Evolutionary conservation across 208 protist genomes (phyloP).

Genomic region (Crithidia acanthocephali): DNA sequence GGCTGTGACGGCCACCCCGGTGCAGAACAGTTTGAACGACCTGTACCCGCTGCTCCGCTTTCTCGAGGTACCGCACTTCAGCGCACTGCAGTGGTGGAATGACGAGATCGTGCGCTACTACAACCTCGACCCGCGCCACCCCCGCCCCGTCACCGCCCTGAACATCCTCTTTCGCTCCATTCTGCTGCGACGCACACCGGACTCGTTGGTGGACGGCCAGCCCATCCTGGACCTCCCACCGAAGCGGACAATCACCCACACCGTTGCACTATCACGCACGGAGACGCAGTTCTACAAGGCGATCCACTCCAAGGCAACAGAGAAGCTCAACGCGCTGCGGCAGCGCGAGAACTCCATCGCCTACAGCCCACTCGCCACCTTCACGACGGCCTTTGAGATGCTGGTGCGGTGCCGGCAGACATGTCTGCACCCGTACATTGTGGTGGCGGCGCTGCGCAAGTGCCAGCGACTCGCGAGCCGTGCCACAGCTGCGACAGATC

Average conservation of each 20-base stretch:
- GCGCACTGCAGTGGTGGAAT: constrained; percentile 69
- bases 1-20: constrained; percentile 66
- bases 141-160: constrained; percentile 56
- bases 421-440: constrained; percentile 85
- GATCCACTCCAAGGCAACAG: constrained; percentile 49
- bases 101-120: constrained; percentile 61
- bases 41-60: constrained; percentile 72
- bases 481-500: neutral
- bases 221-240: constrained; percentile 58
- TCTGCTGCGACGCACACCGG: constrained; percentile 65
- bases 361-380: constrained; percentile 36
- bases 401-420: constrained; percentile 85
- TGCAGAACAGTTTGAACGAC: constrained; percentile 78
- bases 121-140: constrained; percentile 46
- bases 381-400: constrained; percentile 85
- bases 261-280: constrained; percentile 41
- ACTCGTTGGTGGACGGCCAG: constrained; percentile 47
- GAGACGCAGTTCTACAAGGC: constrained; percentile 58
- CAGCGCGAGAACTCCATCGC: constrained; percentile 14
- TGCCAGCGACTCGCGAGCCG: constrained; percentile 19
- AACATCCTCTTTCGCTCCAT: constrained; percentile 56
- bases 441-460: constrained; percentile 61
- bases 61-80: constrained; percentile 70
- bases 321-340: constrained; percentile 46
- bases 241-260: constrained; percentile 35